Evolutionary conservation across 1,139 yeast genomes (phyloP).

Genomic region (Candida smagusa): DNA sequence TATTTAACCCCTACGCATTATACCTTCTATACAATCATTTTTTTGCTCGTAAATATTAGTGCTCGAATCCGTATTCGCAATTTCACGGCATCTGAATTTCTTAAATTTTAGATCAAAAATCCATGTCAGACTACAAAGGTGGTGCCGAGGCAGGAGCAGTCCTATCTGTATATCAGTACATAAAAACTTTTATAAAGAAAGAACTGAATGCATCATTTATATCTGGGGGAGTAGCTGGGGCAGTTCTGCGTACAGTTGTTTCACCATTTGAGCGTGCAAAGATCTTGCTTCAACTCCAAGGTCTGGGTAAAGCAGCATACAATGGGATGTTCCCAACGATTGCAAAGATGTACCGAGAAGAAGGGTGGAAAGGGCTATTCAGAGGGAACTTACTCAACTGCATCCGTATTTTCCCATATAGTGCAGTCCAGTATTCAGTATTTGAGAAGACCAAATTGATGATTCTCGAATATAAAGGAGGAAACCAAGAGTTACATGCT

Average conservation of each 20-base stretch:
- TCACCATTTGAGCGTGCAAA: slow-evolving; percentile 95
- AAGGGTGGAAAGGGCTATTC: slow-evolving; percentile 84
- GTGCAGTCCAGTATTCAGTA: slow-evolving; percentile 91
- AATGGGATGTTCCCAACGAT: slow-evolving; percentile 77
- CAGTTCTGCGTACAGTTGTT: slow-evolving; percentile 86
- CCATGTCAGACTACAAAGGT: too few species aligned
- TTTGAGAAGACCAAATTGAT: slow-evolving; percentile 67
- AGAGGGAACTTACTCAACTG: slow-evolving; percentile 92
- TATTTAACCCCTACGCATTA: too few species aligned
- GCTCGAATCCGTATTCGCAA: too few species aligned
- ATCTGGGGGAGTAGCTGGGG: slow-evolving; percentile 75
- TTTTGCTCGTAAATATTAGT: too few species aligned
- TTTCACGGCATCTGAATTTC: too few species aligned
- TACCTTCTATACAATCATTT: too few species aligned
- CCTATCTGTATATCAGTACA: not conserved
- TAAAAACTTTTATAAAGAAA: slow-evolving; percentile 35
- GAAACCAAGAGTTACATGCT: slow-evolving; percentile 38
- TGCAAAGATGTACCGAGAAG: slow-evolving; percentile 76
- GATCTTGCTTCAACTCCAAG: slow-evolving; percentile 86
- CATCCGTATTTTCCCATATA: slow-evolving; percentile 84
- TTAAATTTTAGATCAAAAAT: too few species aligned
- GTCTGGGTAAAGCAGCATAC: slow-evolving; percentile 64
- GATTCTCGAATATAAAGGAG: slow-evolving; percentile 30
- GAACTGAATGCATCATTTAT: slow-evolving; percentile 61
- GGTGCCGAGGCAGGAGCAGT: too few species aligned